Evolutionary conservation across 176 grass and related monocot genomes (phyloP), one percentile per base, ranked within the genome.

Genomic region (Rhipidocladum racemiflorum): DNA sequence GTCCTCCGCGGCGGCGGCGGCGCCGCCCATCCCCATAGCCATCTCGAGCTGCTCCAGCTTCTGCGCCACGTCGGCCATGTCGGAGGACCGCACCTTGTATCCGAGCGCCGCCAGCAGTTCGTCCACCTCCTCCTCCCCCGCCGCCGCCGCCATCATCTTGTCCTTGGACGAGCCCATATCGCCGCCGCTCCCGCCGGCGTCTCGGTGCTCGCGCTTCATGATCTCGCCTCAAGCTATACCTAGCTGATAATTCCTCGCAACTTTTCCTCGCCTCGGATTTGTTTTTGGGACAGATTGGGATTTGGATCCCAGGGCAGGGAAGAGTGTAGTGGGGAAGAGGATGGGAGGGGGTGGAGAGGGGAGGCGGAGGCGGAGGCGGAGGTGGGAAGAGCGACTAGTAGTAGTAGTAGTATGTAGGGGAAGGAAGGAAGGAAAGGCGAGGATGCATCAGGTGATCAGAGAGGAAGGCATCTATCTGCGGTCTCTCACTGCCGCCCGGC

Each of bases 41-140:
- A 99, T 91, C 92, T 99, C 96, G 4, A 95, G 90, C 87, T 99
- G 91, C 96, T 99, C 96, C 54, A 99, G 96, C 75, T 99, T 99
- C 78, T 93, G 90, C 6, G 96, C 96, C 27, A 99, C 96, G 71
- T 99, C 96, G 16, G 90, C 96, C 96, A 99, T 99, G 56, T 99
- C 96, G 4, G 96, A 98, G 11, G 92, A 76, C 8, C 96, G 88
- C 14, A 98, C 92, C 88, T 98, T 98, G 89, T 99, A 99, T 1
- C 96, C 96, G 25, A 99, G 83, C 82, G 89, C 92, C 1, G 96
- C 96, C 27, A 99, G 88, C 24, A 95, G 72, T 89, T 99, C 89
- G 21, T 99, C 96, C n/a, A 93, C 62, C 3, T 91, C 96, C 46
- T 91, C 96, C 66, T 72, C 72, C 27, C 27, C 65, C 30, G 78